Evolutionary conservation across 805 yeast genomes (phyloP).

Genomic region (Candida coquimbonensis): DNA sequence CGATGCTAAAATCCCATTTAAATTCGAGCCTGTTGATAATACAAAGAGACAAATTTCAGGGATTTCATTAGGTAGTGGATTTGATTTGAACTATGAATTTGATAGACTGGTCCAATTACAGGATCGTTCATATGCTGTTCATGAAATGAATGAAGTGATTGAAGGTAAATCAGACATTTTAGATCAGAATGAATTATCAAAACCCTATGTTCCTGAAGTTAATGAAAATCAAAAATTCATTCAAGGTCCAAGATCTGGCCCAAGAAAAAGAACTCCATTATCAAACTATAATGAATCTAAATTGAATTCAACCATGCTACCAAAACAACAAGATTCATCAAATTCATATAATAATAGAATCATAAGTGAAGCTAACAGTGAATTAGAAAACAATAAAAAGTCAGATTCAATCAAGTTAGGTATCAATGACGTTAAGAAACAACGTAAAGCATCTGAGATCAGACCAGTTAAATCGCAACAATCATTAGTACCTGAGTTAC

Average conservation of each 20-base stretch:
- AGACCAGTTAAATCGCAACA: conserved; percentile 2
- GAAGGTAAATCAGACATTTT: conserved; percentile 2
- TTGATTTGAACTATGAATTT: conserved; percentile 16
- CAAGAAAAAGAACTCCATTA: conserved; percentile 16
- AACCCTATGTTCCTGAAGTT: conserved; percentile 10
- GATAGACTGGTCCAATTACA: conserved; percentile 16
- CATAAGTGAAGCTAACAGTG: conserved; percentile 11
- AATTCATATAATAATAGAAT: conserved; percentile 4
- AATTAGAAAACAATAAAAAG: conserved; percentile 2
- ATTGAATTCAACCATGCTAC: conserved; percentile 5
- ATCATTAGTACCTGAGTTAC: conserved; percentile 18
- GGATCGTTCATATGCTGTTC: conserved; percentile 12
- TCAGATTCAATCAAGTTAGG: neutral
- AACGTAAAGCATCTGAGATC: conserved; percentile 1
- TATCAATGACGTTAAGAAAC: neutral
- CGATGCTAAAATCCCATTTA: neutral
- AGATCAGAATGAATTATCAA: conserved; percentile 6
- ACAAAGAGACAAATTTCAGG: conserved; percentile 11
- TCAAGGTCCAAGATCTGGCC: neutral
- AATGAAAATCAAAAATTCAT: neutral
- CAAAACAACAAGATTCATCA: neutral
- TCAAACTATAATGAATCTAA: conserved; percentile 8
- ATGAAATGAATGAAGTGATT: conserved; percentile 11
- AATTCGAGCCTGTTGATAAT: neutral
- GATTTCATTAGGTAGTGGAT: conserved; percentile 11